Evolutionary conservation across 2,329 filamentous ascomycete species (phyloP), one percentile per base, ranked within the genome.

Genomic region (Curvularia verruculosa): DNA sequence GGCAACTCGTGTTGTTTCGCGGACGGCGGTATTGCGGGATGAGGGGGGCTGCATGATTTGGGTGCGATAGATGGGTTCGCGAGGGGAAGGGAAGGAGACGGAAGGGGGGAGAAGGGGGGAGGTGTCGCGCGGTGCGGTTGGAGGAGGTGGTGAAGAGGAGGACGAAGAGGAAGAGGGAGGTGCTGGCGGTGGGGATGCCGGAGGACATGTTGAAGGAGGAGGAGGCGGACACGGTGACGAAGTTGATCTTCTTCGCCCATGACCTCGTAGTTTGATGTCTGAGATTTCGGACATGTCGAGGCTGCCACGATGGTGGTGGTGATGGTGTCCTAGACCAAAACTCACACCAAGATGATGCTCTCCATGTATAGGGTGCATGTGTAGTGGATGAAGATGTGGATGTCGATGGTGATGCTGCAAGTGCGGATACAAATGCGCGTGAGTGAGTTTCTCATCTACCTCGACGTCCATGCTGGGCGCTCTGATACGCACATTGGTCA

Each of bases 41-140:
- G 15, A 23, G 2, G 13, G 28, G 9, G 54, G 54, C 7, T 69
- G 65, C 1, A 74, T 64, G 36, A 73, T 67, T 23, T 72, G 69
- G 3, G 71, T 74, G 40, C 62, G 66, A 48, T 75, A 75, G 28
- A 65, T 64, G 1, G 72, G 70, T 39, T 71, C 68, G 18, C 45
- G 52, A 4, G 59, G 4, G 9, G 29, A 9, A 28, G 52, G 12
- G 54, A 5, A 5, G 24, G 23, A 6, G n/a, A 21, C 15, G 1
- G n/a, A 13, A 2, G 43, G 26, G 9, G 43, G 10, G 18, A 31
- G 5, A 21, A 46, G 43, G 43, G 43, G 43, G 5, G 43, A 31
- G 2, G 43, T 46, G 18, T 46, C 43, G 19, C 10, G 15, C 7
- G 28, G 43, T 12, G 43, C 1, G 13, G 41, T 18, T 44, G n/a